A percentile compares a stretch with the other conserved stretches of the same genome.
These are phyloP conservation scores for Picea sitchensis DNA, from an alignment of 75 land plant genomes.

Conservation along the genomic window DNA sequence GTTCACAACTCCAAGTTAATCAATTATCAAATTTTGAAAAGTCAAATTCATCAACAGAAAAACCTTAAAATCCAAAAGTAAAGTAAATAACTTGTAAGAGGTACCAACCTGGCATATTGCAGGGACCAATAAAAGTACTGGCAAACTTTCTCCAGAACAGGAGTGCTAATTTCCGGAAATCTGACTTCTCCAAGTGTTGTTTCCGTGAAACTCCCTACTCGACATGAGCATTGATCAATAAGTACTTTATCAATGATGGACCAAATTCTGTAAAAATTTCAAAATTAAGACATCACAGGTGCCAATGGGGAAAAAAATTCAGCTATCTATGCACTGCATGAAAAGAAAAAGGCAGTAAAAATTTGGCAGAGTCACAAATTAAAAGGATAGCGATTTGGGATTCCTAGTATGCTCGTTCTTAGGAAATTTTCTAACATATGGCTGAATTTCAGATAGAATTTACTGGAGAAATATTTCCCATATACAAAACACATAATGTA, in stretches of 20 bases:
- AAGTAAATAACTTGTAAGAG: neutral
- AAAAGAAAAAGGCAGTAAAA: neutral
- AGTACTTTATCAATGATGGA: neutral
- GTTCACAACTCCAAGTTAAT: neutral
- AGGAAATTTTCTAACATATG: too few relatives aligned
- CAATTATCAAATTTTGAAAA: neutral
- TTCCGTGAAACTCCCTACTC: slow-evolving; percentile 76
- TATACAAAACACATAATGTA: neutral
- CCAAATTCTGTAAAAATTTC: too few relatives aligned
- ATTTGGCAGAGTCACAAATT: neutral
- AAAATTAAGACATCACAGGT: neutral
- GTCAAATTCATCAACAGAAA: neutral
- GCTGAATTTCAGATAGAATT: neutral
- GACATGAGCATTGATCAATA: neutral
- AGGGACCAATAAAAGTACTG: slow-evolving; percentile 97
- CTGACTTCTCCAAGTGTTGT: slow-evolving; percentile 79
- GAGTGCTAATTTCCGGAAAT: slow-evolving; percentile 93
- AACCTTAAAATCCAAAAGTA: neutral
- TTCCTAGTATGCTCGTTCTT: neutral
- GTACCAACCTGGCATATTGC: slow-evolving; percentile 77
- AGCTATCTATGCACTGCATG: neutral
- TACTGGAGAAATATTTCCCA: neutral
- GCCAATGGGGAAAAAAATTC: neutral
- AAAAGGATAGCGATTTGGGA: neutral
- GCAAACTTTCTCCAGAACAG: slow-evolving; percentile 92